Conservation (phyloP, 768 basidiomycete genomes). For the Leucosporidium yakuticum region DNA sequence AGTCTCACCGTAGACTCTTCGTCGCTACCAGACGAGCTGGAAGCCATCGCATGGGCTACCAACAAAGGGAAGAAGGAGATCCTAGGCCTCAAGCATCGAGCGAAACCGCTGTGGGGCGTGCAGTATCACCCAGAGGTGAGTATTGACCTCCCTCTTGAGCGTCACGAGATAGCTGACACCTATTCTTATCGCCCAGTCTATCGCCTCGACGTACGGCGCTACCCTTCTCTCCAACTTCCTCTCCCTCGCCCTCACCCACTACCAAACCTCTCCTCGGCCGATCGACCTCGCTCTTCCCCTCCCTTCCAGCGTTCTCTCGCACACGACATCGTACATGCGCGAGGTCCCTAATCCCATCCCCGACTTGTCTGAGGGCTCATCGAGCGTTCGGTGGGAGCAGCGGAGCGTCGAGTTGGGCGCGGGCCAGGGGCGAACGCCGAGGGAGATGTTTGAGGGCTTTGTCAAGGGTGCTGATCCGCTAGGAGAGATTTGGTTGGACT, state of each 20-base stretch:
- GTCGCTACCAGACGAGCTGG: constrained; percentile 12
- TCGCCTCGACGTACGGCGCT: constrained; percentile 25
- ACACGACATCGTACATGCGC: constrained; percentile 6
- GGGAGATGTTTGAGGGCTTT: constrained; percentile 19
- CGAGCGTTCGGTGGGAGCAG: constrained; percentile 16
- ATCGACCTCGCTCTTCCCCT: constrained; percentile 5
- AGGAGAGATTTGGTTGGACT: constrained; percentile 33
- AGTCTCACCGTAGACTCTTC: constrained; percentile 14
- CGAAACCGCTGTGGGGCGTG: constrained; percentile 26
- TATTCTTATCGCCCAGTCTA: constrained; percentile 8
- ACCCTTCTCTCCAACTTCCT: constrained; percentile 30
- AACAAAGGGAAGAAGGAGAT: constrained; percentile 3
- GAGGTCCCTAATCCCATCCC: background rate
- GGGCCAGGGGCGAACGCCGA: background rate
- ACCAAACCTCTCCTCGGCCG: background rate
- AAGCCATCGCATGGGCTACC: constrained; percentile 18
- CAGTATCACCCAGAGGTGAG: constrained; percentile 35
- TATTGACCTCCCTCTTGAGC: background rate
- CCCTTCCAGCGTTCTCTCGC: constrained; percentile 3
- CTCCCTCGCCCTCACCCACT: constrained; percentile 2
- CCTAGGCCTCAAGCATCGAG: constrained; percentile 18
- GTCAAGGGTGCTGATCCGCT: constrained; percentile 10
- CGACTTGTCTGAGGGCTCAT: background rate
- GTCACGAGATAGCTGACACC: background rate
- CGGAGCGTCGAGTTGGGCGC: background rate